These are phyloP conservation scores for Nitzschia sp. DNA, from an alignment of 108 stramenopile species.

Conservation along the genomic window DNA sequence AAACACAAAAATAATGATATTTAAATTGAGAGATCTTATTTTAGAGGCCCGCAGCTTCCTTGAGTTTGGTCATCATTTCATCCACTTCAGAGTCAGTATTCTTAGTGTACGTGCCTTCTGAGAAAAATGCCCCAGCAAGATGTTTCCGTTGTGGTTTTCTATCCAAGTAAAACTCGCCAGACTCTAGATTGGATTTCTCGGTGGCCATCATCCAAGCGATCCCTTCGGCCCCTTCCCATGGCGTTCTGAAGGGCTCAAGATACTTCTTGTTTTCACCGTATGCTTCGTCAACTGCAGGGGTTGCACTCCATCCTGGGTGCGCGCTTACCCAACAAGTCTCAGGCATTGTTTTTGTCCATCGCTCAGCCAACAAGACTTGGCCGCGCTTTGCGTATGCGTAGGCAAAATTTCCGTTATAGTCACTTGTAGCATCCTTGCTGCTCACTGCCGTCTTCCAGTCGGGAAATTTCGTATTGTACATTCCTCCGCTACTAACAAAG, in stretches of 20 bases:
- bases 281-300: conserved; percentile 81
- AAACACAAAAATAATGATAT: neutral
- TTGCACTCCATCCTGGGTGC: conserved; percentile 87
- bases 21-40: neutral
- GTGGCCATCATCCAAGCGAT: conserved; percentile 80
- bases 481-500: conserved; percentile 69
- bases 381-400: conserved; percentile 93
- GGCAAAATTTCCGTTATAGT: conserved; percentile 83
- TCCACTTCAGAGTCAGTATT: conserved; percentile 77
- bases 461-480: conserved; percentile 91
- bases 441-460: conserved; percentile 73
- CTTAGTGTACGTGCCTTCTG: conserved; percentile 80
- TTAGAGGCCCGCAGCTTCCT: conserved; percentile 48
- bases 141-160: conserved; percentile 78
- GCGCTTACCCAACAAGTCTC: conserved; percentile 54
- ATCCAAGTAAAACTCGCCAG: conserved; percentile 90
- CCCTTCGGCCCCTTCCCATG: conserved; percentile 94
- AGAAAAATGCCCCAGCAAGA: conserved; percentile 82
- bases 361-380: conserved; percentile 88
- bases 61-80: conserved; percentile 74
- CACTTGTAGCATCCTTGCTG: conserved; percentile 34
- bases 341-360: conserved; percentile 54
- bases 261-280: conserved; percentile 80
- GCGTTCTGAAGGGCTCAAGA: conserved; percentile 81
- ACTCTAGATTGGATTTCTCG: conserved; percentile 49